A percentile compares a stretch with the other conserved stretches of the same genome.
These are phyloP conservation scores for Leccinum subfulvum DNA, from an alignment of 1,284 basidiomycete genomes.

Conservation along the genomic window DNA sequence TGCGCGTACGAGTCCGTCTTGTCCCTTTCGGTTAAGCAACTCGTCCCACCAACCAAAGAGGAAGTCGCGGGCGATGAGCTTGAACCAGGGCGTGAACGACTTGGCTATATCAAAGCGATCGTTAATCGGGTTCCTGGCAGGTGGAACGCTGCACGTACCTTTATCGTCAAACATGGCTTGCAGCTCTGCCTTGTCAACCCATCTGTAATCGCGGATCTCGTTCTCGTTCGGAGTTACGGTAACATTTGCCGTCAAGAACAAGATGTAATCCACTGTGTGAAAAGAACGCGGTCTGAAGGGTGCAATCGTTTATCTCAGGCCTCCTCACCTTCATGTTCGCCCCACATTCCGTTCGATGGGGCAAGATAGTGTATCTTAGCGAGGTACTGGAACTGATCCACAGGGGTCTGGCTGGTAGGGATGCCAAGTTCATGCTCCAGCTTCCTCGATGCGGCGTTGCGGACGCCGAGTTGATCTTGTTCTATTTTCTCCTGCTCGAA, in stretches of 20 bases:
- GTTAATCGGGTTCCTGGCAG: slow-evolving; percentile 8
- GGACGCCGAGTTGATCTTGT: slow-evolving; percentile 81
- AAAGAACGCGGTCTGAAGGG: slow-evolving; percentile 5
- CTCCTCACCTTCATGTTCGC: slow-evolving; percentile 92
- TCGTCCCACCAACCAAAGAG: slow-evolving; percentile 99
- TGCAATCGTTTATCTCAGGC: not conserved
- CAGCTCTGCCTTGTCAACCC: slow-evolving; percentile 89
- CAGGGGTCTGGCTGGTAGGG: slow-evolving; percentile 70
- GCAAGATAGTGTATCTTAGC: slow-evolving; percentile 98
- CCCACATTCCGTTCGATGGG: slow-evolving; percentile 91
- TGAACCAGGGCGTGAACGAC: slow-evolving; percentile 99
- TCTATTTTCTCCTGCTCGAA: slow-evolving; percentile 81
- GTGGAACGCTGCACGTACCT: slow-evolving; percentile 43
- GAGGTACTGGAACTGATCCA: slow-evolving; percentile 91
- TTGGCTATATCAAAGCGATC: slow-evolving; percentile 51
- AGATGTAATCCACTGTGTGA: slow-evolving; percentile 91
- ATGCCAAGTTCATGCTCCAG: slow-evolving; percentile 98
- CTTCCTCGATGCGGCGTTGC: slow-evolving; percentile 89
- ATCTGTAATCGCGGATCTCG: slow-evolving; percentile 90
- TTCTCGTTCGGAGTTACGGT: slow-evolving; percentile 84
- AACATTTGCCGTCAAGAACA: slow-evolving; percentile 91
- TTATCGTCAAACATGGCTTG: slow-evolving; percentile 87
- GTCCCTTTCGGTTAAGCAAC: slow-evolving; percentile 64
- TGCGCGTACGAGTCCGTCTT: slow-evolving; percentile 62
- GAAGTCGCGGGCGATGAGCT: slow-evolving; percentile 95